Evolutionary conservation across 2,329 filamentous ascomycete species (phyloP).

Genomic region (Aspergillus arachidicola): DNA sequence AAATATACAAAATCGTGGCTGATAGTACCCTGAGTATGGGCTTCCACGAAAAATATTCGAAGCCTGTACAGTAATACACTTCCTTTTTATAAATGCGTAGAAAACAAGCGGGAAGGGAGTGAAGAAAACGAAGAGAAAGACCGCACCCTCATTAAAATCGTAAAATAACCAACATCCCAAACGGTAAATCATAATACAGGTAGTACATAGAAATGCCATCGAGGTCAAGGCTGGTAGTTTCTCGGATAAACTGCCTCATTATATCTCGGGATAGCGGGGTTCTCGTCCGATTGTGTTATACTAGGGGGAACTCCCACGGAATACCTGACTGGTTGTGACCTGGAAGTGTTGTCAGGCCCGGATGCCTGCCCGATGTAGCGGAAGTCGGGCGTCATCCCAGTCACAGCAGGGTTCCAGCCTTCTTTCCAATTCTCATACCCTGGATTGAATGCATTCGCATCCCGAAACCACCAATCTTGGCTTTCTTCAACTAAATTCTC

Average conservation of each 20-base stretch:
- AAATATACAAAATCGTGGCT: neutral
- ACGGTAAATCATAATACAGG: neutral
- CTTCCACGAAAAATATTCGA: too few species aligned
- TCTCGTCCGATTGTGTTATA: conserved; percentile 8
- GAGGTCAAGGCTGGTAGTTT: conserved; percentile 12
- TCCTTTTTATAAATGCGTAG: neutral
- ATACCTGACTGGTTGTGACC: conserved; percentile 11
- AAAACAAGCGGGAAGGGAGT: neutral
- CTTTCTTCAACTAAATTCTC: conserved; percentile 64
- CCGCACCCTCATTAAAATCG: neutral
- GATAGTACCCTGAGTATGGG: neutral
- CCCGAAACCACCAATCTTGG: conserved; percentile 66
- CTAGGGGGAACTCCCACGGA: conserved; percentile 10
- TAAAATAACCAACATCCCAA: neutral
- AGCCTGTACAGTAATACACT: neutral
- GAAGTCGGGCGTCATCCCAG: conserved; percentile 15
- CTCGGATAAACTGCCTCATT: conserved; percentile 15
- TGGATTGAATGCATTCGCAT: conserved; percentile 62
- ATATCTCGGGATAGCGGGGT: conserved; percentile 9
- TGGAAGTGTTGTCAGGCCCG: conserved; percentile 9
- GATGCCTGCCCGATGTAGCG: conserved; percentile 18
- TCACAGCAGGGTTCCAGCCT: conserved; percentile 28
- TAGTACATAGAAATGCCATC: neutral
- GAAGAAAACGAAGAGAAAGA: neutral
- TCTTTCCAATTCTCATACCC: conserved; percentile 65